Evolutionary conservation across 257 asterid genomes (phyloP), one percentile per base, ranked within the genome.

Genomic region (Rauvolfia tetraphylla): DNA sequence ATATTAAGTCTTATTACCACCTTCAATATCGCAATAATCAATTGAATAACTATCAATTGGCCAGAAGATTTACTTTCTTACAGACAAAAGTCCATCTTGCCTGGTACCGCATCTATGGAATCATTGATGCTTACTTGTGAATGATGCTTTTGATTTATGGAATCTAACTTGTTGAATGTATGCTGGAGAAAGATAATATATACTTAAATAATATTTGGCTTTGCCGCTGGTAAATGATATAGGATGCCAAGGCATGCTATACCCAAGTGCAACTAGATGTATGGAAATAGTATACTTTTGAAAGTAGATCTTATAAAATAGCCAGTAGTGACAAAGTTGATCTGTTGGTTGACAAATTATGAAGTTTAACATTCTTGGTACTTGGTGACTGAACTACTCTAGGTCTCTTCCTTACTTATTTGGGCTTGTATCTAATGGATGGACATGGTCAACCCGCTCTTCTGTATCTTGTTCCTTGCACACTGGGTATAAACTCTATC

Each of bases 401-500:
- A 94, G 98, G 98, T 57, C 88, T 94, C 70, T 23, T 84, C 57
- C 84, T 87, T 42, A 92, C 98, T 48, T 94, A 92, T 83, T 44
- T 90, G 72, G 98, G 90, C 68, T 79, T 94, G 91, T 94, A 90
- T 83, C 85, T 94, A 79, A 94, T 94, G 98, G 62, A 89, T n/a
- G 98, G 97, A 42, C 92, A 92, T 49, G 98, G 98, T 72, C 97
- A 93, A 78, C 98, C 98, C 0, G 98, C 98, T 69, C 96, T 94
- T 75, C 93, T 94, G 68, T 94, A 94, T 85, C 93, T 94, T 70
- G 98, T 94, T 74, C 98, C 98, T 1, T 94, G 97, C 79, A 92
- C 98, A 65, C 81, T 94, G 56, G 97, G 98, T 94, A 86, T 72
- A 79, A 39, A 67, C 76, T 72, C 65, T 71, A 66, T 61, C 22